A percentile compares a stretch with the other conserved stretches of the same genome.
Evolutionary conservation across 371 early-diverging fungal species (phyloP).

Genomic region (Blyttiomyces sp.): DNA sequence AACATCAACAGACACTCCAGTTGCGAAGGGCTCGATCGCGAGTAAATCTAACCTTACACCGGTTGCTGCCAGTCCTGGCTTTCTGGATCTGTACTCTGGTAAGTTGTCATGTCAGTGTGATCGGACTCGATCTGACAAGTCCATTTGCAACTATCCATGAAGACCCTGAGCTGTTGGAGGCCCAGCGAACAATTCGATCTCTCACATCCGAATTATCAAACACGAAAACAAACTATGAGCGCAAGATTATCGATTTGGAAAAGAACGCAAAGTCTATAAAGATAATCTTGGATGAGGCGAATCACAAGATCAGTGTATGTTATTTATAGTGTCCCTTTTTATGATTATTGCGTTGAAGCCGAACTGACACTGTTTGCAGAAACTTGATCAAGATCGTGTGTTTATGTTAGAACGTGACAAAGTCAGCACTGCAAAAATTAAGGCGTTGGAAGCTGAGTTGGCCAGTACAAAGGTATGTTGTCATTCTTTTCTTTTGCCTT

Average conservation of each 20-base stretch:
- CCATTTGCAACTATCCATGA: too few species aligned
- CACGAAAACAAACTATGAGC: conserved; percentile 9
- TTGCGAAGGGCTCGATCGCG: too few species aligned
- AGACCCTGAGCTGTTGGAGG: conserved; percentile 29
- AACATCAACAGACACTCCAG: too few species aligned
- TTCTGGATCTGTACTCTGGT: too few species aligned
- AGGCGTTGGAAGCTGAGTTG: conserved; percentile 15
- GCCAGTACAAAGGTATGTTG: conserved; percentile 5
- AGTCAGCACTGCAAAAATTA: conserved; percentile 20
- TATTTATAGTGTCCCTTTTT: background rate
- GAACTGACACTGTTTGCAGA: conserved; percentile 17
- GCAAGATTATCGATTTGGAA: conserved; percentile 11
- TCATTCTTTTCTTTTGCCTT: background rate
- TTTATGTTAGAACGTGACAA: conserved; percentile 45
- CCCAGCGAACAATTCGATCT: conserved; percentile 18
- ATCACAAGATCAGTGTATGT: background rate
- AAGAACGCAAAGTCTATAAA: conserved; percentile 5
- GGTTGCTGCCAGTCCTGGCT: too few species aligned
- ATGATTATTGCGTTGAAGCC: background rate
- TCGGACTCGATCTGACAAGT: too few species aligned
- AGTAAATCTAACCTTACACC: too few species aligned
- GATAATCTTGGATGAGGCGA: conserved; percentile 1
- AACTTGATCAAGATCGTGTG: conserved; percentile 45
- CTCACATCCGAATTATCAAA: conserved; percentile 21
- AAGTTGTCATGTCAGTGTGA: too few species aligned